phyloP scores from a whole-genome alignment of 768 basidiomycete species.

The Pulveroboletus sp. region DNA sequence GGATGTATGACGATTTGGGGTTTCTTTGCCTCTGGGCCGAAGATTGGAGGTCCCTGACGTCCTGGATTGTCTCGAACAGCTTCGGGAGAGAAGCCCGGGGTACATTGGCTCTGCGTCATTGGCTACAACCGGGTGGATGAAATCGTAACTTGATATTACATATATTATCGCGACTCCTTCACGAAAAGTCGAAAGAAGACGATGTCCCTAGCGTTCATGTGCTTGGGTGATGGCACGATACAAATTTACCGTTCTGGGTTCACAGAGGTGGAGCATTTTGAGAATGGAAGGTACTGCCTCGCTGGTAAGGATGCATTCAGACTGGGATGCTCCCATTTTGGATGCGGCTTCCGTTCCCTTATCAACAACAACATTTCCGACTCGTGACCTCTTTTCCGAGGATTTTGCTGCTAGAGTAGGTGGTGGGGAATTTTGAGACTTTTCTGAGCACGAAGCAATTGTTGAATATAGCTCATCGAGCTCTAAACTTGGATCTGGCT shows the following conservation, averaged over 20 bases:
- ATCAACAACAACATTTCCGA: background rate
- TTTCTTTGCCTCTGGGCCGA: background rate
- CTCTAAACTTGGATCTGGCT: constrained; percentile 47
- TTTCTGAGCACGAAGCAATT: constrained; percentile 19
- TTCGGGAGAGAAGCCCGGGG: background rate
- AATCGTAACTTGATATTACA: no score
- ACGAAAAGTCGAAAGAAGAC: constrained; percentile 1
- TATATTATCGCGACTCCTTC: constrained; percentile 10
- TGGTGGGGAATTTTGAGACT: constrained; percentile 6
- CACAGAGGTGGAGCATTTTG: constrained; percentile 41
- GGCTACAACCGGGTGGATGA: background rate
- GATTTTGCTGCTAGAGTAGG: constrained; percentile 4
- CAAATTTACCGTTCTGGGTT: constrained; percentile 45
- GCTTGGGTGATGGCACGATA: constrained; percentile 64
- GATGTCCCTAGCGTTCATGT: constrained; percentile 22
- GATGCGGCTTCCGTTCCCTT: constrained; percentile 1
- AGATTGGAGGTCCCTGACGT: background rate
- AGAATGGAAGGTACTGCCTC: constrained; percentile 52
- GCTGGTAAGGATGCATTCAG: constrained; percentile 39
- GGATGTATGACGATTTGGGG: no score
- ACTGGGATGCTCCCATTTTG: constrained; percentile 1
- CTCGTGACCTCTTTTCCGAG: constrained; percentile 5
- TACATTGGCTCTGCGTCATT: constrained; percentile 7
- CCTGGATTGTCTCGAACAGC: background rate
- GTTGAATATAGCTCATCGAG: constrained; percentile 56